Percentiles rank a stretch among this genome's conserved stretches.
Conservation (phyloP, 2,329 filamentous ascomycete genomes). For the Trichoderma atroviride region DNA sequence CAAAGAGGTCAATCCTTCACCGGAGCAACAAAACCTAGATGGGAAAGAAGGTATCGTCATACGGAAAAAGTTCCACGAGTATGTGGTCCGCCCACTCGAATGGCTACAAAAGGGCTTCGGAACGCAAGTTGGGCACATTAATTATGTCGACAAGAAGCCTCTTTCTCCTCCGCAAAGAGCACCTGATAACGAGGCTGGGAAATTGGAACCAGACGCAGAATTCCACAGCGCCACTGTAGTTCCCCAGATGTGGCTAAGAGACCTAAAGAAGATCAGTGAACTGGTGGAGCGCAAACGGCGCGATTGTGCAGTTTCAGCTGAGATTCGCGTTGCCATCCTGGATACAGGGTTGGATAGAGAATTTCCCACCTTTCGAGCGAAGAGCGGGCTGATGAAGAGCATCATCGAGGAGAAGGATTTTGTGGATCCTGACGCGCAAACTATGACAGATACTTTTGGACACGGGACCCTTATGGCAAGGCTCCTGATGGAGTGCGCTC, state of each 20-base stretch:
- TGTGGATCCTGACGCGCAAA: not conserved
- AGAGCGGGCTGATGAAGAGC: not conserved
- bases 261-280: not conserved
- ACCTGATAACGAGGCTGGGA: not conserved
- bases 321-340: not conserved
- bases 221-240: not conserved
- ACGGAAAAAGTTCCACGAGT: not conserved
- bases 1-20: not conserved
- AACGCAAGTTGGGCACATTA: not conserved
- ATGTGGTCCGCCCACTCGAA: conserved; percentile 4
- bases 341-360: not conserved
- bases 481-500: not conserved
- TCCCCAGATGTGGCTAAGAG: not conserved
- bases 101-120: conserved; percentile 4
- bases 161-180: not conserved
- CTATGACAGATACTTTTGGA: not conserved
- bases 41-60: not conserved
- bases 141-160: not conserved
- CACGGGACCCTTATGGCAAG: conserved; percentile 7
- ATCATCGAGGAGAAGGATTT: not conserved
- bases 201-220: not conserved
- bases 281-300: not conserved
- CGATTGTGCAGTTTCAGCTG: not conserved
- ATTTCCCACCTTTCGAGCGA: not conserved
- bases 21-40: not conserved